Conservation (phyloP, 768 basidiomycete genomes). For the Leccinum olivaceopallidum region DNA sequence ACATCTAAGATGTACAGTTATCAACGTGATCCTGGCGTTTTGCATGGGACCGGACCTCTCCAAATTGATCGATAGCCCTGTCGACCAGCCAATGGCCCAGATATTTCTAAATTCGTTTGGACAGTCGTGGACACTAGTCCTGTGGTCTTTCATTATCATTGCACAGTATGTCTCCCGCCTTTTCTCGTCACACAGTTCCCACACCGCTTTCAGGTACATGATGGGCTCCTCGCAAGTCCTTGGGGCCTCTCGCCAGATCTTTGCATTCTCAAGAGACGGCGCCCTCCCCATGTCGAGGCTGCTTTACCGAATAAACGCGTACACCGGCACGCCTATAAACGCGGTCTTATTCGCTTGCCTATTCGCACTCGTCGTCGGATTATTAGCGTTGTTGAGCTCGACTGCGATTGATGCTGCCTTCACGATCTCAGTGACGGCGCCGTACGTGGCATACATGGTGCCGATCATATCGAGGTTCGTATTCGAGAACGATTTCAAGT, state of each 20-base stretch:
- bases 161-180: conserved; percentile 36
- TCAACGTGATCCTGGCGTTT: conserved; percentile 55
- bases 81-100: conserved; percentile 45
- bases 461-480: not conserved
- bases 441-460: not conserved
- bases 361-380: not conserved
- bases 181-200: not conserved
- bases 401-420: not conserved
- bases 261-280: not conserved
- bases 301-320: not conserved
- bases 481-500: not conserved
- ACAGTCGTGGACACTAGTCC: conserved; percentile 39
- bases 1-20: conserved; percentile 27
- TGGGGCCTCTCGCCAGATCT: not conserved
- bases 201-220: conserved; percentile 37
- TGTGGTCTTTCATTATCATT: conserved; percentile 55
- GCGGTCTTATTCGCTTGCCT: not conserved
- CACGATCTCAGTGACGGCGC: not conserved
- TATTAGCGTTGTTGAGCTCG: not conserved
- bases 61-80: conserved; percentile 32
- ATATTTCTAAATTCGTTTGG: conserved; percentile 43
- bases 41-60: conserved; percentile 55
- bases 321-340: not conserved
- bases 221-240: not conserved
- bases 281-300: not conserved